Percentiles rank a stretch among this genome's conserved stretches.
Evolutionary conservation across 768 basidiomycete species (phyloP).

Genomic region (Naematelia encephala): DNA sequence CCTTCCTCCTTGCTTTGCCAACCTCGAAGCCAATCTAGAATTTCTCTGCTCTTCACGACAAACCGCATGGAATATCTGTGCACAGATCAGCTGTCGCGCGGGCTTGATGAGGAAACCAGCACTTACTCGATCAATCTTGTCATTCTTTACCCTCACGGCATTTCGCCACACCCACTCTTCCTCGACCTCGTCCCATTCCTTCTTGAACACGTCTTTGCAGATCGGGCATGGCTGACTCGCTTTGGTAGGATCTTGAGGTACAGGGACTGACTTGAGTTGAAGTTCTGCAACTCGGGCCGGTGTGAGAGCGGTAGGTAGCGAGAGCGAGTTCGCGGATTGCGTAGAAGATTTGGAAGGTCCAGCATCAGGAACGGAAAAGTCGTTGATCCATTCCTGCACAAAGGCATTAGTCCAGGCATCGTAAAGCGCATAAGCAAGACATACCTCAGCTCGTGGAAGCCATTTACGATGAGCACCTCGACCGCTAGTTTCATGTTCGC

Average conservation of each 20-base stretch:
- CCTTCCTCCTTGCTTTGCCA: constrained; percentile 13
- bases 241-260: constrained; percentile 69
- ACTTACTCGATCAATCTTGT: constrained; percentile 54
- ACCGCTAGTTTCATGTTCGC: constrained; percentile 58
- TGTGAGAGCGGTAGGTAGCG: constrained; percentile 57
- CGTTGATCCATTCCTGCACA: constrained; percentile 83
- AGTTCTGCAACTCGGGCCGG: constrained; percentile 71
- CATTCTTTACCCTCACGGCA: constrained; percentile 75
- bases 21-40: constrained; percentile 10
- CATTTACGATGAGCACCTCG: constrained; percentile 86
- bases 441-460: constrained; percentile 77
- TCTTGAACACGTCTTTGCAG: constrained; percentile 88
- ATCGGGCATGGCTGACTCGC: constrained; percentile 88
- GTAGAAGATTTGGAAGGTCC: constrained; percentile 31
- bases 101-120: neutral
- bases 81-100: constrained; percentile 12
- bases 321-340: constrained; percentile 23
- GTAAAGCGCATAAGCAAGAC: constrained; percentile 39
- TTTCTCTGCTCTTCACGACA: constrained; percentile 66
- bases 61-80: constrained; percentile 82
- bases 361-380: constrained; percentile 49
- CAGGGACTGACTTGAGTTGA: constrained; percentile 67
- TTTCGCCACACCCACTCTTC: constrained; percentile 99
- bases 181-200: constrained; percentile 89
- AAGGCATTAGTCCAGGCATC: neutral